Evolutionary conservation across 176 grass and related monocot genomes (phyloP), one percentile per base, ranked within the genome.

Genomic region (Carex scoparia): DNA sequence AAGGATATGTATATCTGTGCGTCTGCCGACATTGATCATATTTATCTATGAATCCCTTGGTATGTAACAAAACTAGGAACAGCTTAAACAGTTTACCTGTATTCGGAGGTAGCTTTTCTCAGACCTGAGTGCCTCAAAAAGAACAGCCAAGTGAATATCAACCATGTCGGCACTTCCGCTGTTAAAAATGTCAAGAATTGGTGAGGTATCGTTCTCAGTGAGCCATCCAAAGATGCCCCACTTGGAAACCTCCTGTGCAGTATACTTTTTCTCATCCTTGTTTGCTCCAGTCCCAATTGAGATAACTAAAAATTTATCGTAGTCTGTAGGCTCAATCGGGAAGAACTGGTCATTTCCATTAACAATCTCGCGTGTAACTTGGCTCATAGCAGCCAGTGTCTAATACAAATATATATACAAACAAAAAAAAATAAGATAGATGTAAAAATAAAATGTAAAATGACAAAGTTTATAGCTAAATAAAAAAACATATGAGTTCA

Each of bases 181-280:
- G 58, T 62, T 85, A 75, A 91, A 89, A 79, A 91, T 84, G 81
- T 96, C 91, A 86, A 91, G 62, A 84, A 96, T 59, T 16, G 94
- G 93, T 0, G 89, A 64, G 67, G 87, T 75, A 57, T 81, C 76
- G 5, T 88, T 83, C 54, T 93, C 77, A 46, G 61, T 82, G 3
- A 93, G 80, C 94, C 94, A 96, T 5, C 71, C 32, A 60, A 93
- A 23, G 61, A 91, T 18, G 15, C 94, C 91, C 94, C 94, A 93
- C 33, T 19, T 84, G 0, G 86, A 33, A 83, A 73, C 85, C 84
- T 88, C 66, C 35, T 49, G 15, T 3, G 89, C 89, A 23, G 79
- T 89, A 76, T 69, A 90, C 4, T 80, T 84, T 5, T 73, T 80
- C 63, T 88, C 59, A 1, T 74, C 62, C 9, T 90, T 88, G 23